A percentile compares a stretch with the other conserved stretches of the same genome.
Conservation (phyloP, 192 early-diverging fungal genomes). For the Dispira parvispora region DNA sequence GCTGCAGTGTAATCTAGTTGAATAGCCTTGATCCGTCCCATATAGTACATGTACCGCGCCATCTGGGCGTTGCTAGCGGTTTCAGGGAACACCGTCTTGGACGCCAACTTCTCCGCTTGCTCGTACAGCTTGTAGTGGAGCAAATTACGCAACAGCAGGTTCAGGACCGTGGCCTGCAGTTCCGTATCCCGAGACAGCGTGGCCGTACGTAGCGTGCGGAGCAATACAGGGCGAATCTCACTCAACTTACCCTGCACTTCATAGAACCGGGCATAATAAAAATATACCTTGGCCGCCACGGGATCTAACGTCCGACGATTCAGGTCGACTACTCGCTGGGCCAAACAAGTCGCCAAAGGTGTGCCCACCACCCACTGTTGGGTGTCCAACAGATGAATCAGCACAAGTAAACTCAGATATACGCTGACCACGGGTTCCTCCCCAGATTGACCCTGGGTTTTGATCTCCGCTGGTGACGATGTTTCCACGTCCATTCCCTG, state of each 20-base stretch:
- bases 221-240: conserved; percentile 56
- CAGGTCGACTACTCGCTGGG: conserved; percentile 38
- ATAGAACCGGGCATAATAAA: conserved; percentile 85
- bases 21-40: conserved; percentile 93
- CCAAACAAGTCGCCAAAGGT: conserved; percentile 42
- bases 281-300: conserved; percentile 76
- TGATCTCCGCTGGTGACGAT: conserved; percentile 5
- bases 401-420: conserved; percentile 64
- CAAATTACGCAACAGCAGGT: conserved; percentile 81
- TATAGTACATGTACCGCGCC: conserved; percentile 90
- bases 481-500: conserved; percentile 31
- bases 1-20: conserved; percentile 93
- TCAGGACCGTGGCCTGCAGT: conserved; percentile 69
- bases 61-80: conserved; percentile 83
- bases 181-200: conserved; percentile 85
- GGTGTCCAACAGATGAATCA: conserved; percentile 71
- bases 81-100: conserved; percentile 82
- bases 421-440: conserved; percentile 60
- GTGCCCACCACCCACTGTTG: conserved; percentile 51
- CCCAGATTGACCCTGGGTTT: too few relatives aligned
- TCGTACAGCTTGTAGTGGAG: conserved; percentile 92
- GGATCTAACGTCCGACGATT: conserved; percentile 88
- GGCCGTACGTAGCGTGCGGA: conserved; percentile 78
- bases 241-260: conserved; percentile 54
- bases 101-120: conserved; percentile 91